phyloP scores from a whole-genome alignment of 768 basidiomycete genomes.

The Hebeloma cylindrosporum region DNA sequence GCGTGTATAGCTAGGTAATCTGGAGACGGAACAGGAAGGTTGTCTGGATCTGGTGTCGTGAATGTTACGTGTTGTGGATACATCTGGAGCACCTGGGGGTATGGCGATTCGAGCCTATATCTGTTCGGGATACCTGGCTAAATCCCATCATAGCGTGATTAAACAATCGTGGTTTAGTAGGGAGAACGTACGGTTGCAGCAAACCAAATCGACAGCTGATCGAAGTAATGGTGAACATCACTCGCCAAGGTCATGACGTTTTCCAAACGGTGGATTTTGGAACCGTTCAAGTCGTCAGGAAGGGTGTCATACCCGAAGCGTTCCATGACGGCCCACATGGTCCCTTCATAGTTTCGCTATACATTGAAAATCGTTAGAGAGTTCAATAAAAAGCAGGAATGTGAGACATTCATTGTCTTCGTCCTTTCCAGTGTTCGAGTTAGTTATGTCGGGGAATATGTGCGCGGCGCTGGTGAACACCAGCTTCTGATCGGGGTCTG shows the following conservation, averaged over 20 bases:
- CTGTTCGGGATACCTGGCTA: conserved; percentile 17
- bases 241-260: conserved; percentile 32
- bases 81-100: conserved; percentile 4
- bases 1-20: conserved; percentile 37
- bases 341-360: conserved; percentile 24
- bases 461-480: too few relatives aligned
- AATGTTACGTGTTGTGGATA: conserved; percentile 29
- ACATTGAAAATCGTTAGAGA: conserved; percentile 3
- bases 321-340: conserved; percentile 26
- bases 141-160: background rate
- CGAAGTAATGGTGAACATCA: conserved; percentile 24
- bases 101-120: conserved; percentile 18
- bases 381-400: conserved; percentile 7
- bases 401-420: conserved; percentile 21
- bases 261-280: conserved; percentile 28
- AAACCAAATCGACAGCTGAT: conserved; percentile 31
- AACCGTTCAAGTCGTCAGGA: conserved; percentile 27
- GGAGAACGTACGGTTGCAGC: conserved; percentile 26
- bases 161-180: background rate
- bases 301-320: conserved; percentile 26
- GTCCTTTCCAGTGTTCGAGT: conserved; percentile 15
- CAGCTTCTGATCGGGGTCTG: conserved; percentile 1
- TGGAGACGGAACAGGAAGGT: conserved; percentile 30
- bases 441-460: conserved; percentile 29
- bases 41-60: conserved; percentile 23